Conservation (phyloP, 148 eudicot species). For the Rhododendron griersonianum region DNA sequence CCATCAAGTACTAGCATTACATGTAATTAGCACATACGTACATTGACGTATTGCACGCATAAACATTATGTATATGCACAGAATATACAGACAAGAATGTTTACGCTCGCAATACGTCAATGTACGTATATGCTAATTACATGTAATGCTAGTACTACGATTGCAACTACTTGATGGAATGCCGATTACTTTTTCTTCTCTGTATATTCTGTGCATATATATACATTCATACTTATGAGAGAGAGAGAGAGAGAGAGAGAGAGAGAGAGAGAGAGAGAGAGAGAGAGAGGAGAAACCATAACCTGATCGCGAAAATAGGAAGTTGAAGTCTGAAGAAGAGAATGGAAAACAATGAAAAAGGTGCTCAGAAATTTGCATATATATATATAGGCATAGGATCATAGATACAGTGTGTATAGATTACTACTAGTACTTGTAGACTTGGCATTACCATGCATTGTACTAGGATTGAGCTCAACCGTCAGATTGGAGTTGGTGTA, state of each 20-base stretch:
- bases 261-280: neutral
- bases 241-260: neutral
- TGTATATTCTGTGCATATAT: too few species aligned
- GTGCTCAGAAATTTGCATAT: neutral
- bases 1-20: too few species aligned
- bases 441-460: neutral
- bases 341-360: neutral
- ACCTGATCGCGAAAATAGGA: neutral
- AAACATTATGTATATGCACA: too few species aligned
- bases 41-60: neutral
- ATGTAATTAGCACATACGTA: too few species aligned
- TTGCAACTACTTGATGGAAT: too few species aligned
- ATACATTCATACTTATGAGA: neutral
- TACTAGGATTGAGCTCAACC: neutral
- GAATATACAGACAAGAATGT: too few species aligned
- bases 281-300: neutral
- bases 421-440: neutral
- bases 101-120: neutral
- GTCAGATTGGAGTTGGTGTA: neutral
- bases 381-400: neutral
- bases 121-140: too few species aligned
- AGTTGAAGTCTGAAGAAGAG: neutral
- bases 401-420: neutral
- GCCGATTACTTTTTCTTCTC: too few species aligned
- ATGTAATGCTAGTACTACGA: too few species aligned